phyloP scores from a whole-genome alignment of 2,329 filamentous ascomycete species.

The Paracoccidioides brasiliensis region DNA sequence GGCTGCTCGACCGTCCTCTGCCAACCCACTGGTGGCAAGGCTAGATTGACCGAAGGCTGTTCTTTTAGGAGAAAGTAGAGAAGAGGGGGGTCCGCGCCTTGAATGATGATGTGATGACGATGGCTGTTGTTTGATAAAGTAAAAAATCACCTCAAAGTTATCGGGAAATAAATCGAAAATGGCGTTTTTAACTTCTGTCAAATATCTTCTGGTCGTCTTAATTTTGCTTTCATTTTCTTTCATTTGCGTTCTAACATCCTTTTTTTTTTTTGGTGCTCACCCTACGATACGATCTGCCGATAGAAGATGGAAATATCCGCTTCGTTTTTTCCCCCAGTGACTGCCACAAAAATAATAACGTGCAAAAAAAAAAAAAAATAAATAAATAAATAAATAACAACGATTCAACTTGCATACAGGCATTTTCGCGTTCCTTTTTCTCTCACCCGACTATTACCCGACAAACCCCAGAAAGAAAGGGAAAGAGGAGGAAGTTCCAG shows the following conservation, averaged over 20 bases:
- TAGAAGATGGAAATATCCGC: constrained; percentile 35
- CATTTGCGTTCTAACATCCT: not conserved
- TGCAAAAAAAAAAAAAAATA: constrained; percentile 52
- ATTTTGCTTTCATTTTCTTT: constrained; percentile 8
- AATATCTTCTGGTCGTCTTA: constrained; percentile 6
- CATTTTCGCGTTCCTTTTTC: constrained; percentile 9
- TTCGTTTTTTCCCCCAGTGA: not conserved
- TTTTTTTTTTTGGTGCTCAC: not conserved
- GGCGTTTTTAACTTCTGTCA: constrained; percentile 7
- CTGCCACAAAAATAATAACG: constrained; percentile 18
- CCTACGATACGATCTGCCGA: constrained; percentile 18
- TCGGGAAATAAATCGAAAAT: constrained; percentile 15
- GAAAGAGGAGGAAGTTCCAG: constrained; percentile 53
- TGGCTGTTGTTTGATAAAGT: constrained; percentile 7
- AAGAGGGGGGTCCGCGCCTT: constrained; percentile 2
- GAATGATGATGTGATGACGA: constrained; percentile 5
- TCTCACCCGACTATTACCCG: constrained; percentile 28
- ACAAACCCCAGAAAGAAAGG: constrained; percentile 40
- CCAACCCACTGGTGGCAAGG: constrained; percentile 99
- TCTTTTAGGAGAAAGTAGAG: constrained; percentile 99
- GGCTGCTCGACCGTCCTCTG: constrained; percentile 99
- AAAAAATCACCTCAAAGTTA: constrained; percentile 19
- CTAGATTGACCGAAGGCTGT: constrained; percentile 97
- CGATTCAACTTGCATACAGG: constrained; percentile 38
- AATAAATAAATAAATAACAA: not conserved